Evolutionary conservation across 768 basidiomycete species (phyloP), one percentile per base, ranked within the genome.

Genomic region (Agaricus subrufescens): DNA sequence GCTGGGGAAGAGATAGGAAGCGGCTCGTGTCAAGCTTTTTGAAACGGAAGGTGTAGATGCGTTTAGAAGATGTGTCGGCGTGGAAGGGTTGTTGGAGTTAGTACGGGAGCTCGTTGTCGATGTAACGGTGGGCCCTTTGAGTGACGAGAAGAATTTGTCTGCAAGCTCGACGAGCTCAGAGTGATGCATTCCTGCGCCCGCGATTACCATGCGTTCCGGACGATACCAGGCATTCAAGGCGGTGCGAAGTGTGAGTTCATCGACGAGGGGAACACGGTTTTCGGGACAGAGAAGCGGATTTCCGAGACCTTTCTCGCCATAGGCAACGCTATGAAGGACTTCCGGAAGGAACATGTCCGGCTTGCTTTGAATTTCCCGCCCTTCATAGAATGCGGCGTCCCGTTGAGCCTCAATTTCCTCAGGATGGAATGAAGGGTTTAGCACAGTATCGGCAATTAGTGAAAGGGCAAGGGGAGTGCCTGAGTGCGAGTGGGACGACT

Each of bases 271-370:
- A 65, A 97, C 82, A 42, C 89, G 83, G 23, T 95, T 88, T 58
- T 90, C 87, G 0, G 92, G 91, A 67, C 95, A 97, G 5, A 98
- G 73, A 26, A 96, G 71, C 0, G 93, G 83, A 69, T 95, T 97
- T n/a, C 97, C 97, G 2, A 98, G 78, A 0, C 86, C 91, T 50
- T 79, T 79, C 51, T 76, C 71, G 57, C 81, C 75, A 66, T 91
- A 98, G 0, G 96, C 97, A 54, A 95, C 86, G 43, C 80, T 75
- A 66, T 98, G 95, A 19, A 98, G 72, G 4, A 94, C 70, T 65
- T 99, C 96, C 2, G 96, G 94, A 12, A 99, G 76, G 56, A 95
- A 86, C 79, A 93, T 86, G 62, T 98, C 96, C 0, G 96, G 94
- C 69, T 98, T 98, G 43, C 81, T 76, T 62, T 71, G 81, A 58